Base-by-base conservation (phyloP, 805 yeast species). In the Sugiyamaella floridensis region DNA sequence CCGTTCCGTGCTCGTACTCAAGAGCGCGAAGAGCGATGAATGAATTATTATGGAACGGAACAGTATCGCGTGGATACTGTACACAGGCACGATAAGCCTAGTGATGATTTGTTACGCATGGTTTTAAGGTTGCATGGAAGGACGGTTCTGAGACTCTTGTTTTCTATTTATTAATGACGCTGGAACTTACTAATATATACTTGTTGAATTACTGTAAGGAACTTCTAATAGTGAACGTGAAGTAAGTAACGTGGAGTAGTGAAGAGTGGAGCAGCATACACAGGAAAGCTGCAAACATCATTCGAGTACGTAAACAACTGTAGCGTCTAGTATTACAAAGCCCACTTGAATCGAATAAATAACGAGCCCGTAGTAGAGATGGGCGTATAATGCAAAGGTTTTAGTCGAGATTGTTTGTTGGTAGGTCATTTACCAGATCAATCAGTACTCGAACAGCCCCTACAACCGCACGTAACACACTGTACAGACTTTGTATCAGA, bases 381-480 rank as follows among this genome's bases (percentile, higher is more conserved):
- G 26, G 26, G 26, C 26, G 6, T 22, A 22, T 22, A 22, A 22
- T 22, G 6, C 26, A 22, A 22, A 22, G 3, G 26, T 6, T 22
- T 22, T n/a, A n/a, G 26, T 22, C 26, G 26, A 22, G 26, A 22
- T 22, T 22, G 26, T 3, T 22, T 22, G 26, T 3, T 22, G 26
- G 26, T 6, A 22, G 26, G 6, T 22, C 26, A 22, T 22, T 22
- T 22, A 6, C 6, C 26, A 22, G 26, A 16, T 40, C 45, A 86
- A 63, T 86, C 93, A 16, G 81, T 76, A 62, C 89, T 84, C 1
- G 92, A 79, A 65, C 96, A 88, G 5, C 96, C 96, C 55, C 76
- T 71, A 61, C 96, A 88, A 0, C 96, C 96, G 72, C 96, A 88
- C 29, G 83, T 85, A 5, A 84, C 75, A 66, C 95, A 88, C 58